Evolutionary conservation across 1,284 basidiomycete species (phyloP).

Genomic region (Ganoderma boninense): DNA sequence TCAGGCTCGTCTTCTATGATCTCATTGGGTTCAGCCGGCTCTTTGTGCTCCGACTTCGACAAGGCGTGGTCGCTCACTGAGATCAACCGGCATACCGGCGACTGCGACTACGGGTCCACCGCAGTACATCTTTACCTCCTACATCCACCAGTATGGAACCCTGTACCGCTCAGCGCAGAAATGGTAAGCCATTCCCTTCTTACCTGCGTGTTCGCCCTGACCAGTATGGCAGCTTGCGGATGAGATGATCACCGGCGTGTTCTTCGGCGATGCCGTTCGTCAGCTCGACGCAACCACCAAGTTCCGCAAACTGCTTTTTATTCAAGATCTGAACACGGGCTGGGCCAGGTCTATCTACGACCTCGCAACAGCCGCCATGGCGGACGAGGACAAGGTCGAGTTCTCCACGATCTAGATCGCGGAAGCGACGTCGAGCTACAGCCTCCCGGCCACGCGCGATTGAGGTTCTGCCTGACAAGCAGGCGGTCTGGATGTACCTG

Average conservation of each 20-base stretch:
- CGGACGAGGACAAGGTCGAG: no score
- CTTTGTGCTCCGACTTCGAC: slow-evolving; percentile 89
- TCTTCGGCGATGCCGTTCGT: slow-evolving; percentile 90
- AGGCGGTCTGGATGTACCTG: no score
- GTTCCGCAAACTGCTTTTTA: slow-evolving; percentile 97
- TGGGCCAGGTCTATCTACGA: no score
- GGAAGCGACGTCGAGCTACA: no score
- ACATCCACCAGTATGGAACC: slow-evolving; percentile 43
- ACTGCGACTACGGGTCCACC: slow-evolving; percentile 70
- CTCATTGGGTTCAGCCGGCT: slow-evolving; percentile 87
- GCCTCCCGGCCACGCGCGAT: no score
- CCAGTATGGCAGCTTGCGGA: slow-evolving; percentile 72
- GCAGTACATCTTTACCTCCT: slow-evolving; percentile 31
- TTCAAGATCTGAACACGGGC: no score
- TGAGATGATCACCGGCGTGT: slow-evolving; percentile 94
- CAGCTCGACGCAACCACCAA: slow-evolving; percentile 96
- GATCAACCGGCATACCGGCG: slow-evolving; percentile 76
- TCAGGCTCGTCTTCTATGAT: slow-evolving; percentile 86
- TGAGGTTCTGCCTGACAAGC: no score
- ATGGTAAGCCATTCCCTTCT: slow-evolving; percentile 53
- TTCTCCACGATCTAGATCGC: no score
- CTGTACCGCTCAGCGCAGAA: slow-evolving; percentile 56
- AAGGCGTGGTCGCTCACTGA: slow-evolving; percentile 89
- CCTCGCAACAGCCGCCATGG: no score
- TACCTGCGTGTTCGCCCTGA: slow-evolving; percentile 26